These are phyloP conservation scores for Serendipita vermifera DNA, from an alignment of 768 basidiomycete genomes.

Conservation along the genomic window DNA sequence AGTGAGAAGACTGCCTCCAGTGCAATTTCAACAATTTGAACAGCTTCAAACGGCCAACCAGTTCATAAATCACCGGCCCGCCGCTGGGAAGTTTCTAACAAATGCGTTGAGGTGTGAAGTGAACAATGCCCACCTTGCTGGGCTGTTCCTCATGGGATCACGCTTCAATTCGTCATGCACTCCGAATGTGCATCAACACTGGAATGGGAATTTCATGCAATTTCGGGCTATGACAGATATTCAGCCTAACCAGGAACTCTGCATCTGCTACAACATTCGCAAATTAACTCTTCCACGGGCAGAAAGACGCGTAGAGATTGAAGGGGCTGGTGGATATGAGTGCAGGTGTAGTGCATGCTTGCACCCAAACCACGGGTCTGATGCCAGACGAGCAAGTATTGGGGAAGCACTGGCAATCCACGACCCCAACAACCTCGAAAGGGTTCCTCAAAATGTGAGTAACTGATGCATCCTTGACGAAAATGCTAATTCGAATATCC, in stretches of 20 bases:
- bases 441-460: too few species aligned
- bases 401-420: too few species aligned
- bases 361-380: too few species aligned
- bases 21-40: background rate
- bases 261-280: constrained; percentile 19
- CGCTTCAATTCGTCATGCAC: constrained; percentile 24
- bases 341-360: background rate
- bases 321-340: background rate
- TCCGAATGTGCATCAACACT: constrained; percentile 21
- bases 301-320: background rate
- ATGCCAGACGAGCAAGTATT: too few species aligned
- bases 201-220: constrained; percentile 20
- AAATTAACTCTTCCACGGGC: background rate
- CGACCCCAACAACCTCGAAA: too few species aligned
- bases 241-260: constrained; percentile 22
- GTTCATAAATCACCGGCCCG: background rate
- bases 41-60: background rate
- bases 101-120: constrained; percentile 20
- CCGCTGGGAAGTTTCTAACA: constrained; percentile 7
- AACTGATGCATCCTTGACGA: too few species aligned
- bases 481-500: too few species aligned
- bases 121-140: constrained; percentile 11
- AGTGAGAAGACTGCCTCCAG: too few species aligned
- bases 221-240: constrained; percentile 21
- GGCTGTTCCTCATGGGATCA: constrained; percentile 21